Conservation (phyloP, 176 grass and related monocot genomes). For the Microstegium vimineum region DNA sequence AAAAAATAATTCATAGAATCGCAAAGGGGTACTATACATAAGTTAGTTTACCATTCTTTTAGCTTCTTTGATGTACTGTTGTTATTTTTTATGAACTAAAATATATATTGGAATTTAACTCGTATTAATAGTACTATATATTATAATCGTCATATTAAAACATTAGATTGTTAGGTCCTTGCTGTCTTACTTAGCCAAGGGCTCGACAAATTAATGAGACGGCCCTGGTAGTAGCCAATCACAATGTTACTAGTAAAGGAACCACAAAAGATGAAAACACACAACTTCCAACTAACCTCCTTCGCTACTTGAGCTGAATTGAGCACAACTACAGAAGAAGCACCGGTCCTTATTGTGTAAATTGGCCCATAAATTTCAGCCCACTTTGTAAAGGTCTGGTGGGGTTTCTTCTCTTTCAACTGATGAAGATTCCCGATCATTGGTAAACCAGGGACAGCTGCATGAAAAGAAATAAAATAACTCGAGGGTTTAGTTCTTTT, state of each 20-base stretch:
- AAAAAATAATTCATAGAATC: too few relatives aligned
- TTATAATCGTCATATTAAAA: too few relatives aligned
- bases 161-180: too few relatives aligned
- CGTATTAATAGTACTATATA: too few relatives aligned
- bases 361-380: slow-evolving; percentile 72
- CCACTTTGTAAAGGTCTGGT: slow-evolving; percentile 75
- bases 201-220: too few relatives aligned
- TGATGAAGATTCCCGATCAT: slow-evolving; percentile 83
- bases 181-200: too few relatives aligned
- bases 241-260: not conserved
- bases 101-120: too few relatives aligned
- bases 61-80: too few relatives aligned
- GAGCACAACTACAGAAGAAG: slow-evolving; percentile 63
- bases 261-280: not conserved
- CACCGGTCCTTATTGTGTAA: slow-evolving; percentile 69
- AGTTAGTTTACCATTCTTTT: too few relatives aligned
- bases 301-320: slow-evolving; percentile 80
- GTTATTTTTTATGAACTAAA: too few relatives aligned
- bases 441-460: slow-evolving; percentile 81
- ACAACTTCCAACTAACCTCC: slow-evolving; percentile 34
- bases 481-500: not conserved
- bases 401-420: slow-evolving; percentile 88
- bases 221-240: not conserved
- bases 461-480: slow-evolving; percentile 16
- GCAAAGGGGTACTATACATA: too few relatives aligned